Conservation (phyloP, 805 yeast species). For the Danielia reshetovae region DNA sequence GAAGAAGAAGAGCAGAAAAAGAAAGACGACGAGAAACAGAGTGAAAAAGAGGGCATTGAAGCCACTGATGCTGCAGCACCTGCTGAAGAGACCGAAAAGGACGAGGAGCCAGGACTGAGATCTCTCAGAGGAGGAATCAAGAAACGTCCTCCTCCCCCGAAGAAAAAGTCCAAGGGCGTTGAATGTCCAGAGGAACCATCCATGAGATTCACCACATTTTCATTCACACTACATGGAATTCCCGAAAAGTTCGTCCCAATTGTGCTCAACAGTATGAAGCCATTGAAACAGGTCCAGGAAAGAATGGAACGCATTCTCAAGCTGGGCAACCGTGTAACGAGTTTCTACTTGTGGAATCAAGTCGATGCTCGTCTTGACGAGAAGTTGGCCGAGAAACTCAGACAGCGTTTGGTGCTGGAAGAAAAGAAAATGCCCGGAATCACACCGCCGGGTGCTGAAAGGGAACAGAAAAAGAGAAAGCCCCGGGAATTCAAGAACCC, state of each 20-base stretch:
- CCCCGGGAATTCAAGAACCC: conserved; percentile 22
- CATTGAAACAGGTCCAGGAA: conserved; percentile 49
- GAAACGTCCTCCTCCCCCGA: conserved; percentile 10
- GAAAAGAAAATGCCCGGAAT: conserved; percentile 46
- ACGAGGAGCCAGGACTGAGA: not conserved
- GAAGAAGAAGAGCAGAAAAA: conserved; percentile 20
- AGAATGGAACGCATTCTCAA: conserved; percentile 60
- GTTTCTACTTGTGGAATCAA: conserved; percentile 76
- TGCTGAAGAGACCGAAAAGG: conserved; percentile 6
- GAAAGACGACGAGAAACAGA: conserved; percentile 12
- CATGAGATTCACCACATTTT: conserved; percentile 54
- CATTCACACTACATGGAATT: conserved; percentile 61
- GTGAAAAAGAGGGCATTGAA: conserved; percentile 7
- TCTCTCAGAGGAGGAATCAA: conserved; percentile 13
- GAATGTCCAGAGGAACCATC: conserved; percentile 42
- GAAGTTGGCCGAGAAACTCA: conserved; percentile 55
- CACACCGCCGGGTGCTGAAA: conserved; percentile 13
- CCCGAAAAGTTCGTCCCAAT: conserved; percentile 65
- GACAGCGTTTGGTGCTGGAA: conserved; percentile 52
- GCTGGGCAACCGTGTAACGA: conserved; percentile 56
- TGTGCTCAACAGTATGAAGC: conserved; percentile 60
- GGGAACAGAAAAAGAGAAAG: conserved; percentile 30
- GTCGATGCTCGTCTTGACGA: conserved; percentile 75
- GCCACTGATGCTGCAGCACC: conserved; percentile 5
- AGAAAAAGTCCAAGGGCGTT: conserved; percentile 13